Evolutionary conservation across 371 early-diverging fungal species (phyloP).

Genomic region (Mucor ambiguus): DNA sequence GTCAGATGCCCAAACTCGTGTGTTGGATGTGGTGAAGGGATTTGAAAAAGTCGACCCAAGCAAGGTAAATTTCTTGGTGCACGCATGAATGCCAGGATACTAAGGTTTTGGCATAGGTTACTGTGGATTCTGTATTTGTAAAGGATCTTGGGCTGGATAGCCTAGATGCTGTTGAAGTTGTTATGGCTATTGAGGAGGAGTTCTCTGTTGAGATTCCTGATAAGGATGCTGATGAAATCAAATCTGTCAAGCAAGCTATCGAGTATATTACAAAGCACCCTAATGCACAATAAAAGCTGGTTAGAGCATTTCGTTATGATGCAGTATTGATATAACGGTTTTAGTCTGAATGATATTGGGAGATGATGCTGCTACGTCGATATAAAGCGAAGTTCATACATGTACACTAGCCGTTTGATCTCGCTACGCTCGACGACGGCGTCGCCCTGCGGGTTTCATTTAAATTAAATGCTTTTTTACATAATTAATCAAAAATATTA

Average conservation of each 20-base stretch:
- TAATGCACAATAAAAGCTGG: constrained; percentile 70
- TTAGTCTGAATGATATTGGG: no score
- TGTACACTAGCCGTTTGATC: no score
- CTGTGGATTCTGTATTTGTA: constrained; percentile 83
- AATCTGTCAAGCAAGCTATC: constrained; percentile 85
- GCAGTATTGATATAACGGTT: no score
- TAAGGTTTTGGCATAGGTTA: constrained; percentile 58
- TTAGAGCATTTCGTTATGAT: no score
- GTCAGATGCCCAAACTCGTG: constrained; percentile 76
- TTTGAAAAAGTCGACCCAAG: constrained; percentile 92
- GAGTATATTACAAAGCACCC: constrained; percentile 78
- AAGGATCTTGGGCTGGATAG: constrained; percentile 95
- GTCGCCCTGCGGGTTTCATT: no score
- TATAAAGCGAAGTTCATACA: background rate
- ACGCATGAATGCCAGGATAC: background rate
- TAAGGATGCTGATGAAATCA: constrained; percentile 95
- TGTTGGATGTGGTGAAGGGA: constrained; percentile 84
- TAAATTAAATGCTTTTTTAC: no score
- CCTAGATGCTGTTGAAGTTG: constrained; percentile 96
- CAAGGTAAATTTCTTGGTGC: constrained; percentile 69
- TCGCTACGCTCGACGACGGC: no score
- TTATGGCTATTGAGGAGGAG: constrained; percentile 99
- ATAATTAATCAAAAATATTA: no score
- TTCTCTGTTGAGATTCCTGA: constrained; percentile 98
- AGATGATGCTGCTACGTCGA: background rate